A percentile compares a stretch with the other conserved stretches of the same genome.
These are phyloP conservation scores for Hondaea fermentalgiana DNA, from an alignment of 108 stramenopile genomes.

Conservation along the genomic window DNA sequence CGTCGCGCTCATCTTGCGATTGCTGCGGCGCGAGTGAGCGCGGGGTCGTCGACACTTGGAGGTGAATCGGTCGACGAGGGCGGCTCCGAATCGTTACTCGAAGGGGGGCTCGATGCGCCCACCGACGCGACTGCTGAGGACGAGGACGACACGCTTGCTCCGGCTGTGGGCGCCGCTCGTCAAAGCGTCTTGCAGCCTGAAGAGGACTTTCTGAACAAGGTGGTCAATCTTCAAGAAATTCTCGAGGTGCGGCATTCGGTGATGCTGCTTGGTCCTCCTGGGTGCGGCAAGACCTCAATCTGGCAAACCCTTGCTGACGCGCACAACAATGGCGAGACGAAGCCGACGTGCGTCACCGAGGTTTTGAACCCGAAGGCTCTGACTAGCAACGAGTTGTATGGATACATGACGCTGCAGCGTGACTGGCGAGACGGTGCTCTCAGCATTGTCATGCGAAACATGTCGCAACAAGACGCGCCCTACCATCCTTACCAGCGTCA, in stretches of 20 bases:
- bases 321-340: constrained; percentile 39
- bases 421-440: constrained; percentile 58
- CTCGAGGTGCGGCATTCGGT: constrained; percentile 42
- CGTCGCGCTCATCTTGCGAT: not conserved
- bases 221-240: constrained; percentile 36
- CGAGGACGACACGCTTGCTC: constrained; percentile 48
- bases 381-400: constrained; percentile 52
- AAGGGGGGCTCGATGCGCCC: not conserved
- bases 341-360: constrained; percentile 25
- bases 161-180: constrained; percentile 52
- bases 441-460: constrained; percentile 41
- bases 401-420: constrained; percentile 42
- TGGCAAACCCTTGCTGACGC: constrained; percentile 36
- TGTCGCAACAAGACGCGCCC: constrained; percentile 27
- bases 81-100: too few relatives aligned
- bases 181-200: constrained; percentile 39
- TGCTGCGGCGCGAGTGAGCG: not conserved
- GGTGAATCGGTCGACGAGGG: too few relatives aligned
- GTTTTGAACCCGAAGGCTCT: constrained; percentile 59
- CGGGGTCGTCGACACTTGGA: too few relatives aligned
- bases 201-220: constrained; percentile 50
- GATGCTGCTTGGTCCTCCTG: constrained; percentile 43
- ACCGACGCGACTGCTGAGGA: not conserved
- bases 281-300: constrained; percentile 41
- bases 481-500: constrained; percentile 33